Evolutionary conservation across 2,329 filamentous ascomycete species (phyloP), one percentile per base, ranked within the genome.

Genomic region (Arthrobotrys sinensis): DNA sequence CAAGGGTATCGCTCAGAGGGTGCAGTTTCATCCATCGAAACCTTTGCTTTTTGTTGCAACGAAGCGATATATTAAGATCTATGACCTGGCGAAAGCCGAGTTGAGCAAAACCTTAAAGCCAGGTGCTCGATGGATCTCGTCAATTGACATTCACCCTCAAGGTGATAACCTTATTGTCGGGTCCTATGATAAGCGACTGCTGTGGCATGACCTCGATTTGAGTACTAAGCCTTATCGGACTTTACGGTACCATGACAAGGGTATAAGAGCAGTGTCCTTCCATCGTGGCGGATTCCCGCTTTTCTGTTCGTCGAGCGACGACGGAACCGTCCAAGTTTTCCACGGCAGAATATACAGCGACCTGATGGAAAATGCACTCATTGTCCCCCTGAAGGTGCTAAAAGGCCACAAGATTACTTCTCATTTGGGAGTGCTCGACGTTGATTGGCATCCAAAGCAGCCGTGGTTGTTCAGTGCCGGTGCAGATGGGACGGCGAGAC

Each of bases 151-250:
- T 52, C 96, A 99, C 85, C 91, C 94, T 0, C 92, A 92, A 16
- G 96, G 96, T 53, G 94, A 97, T 85, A 97, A 99, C 83, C 85
- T 99, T 69, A 93, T 98, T 76, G 93, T 97, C 10, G 94, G 94
- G 52, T 96, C 94, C 0, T 99, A 98, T 85, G 96, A 99, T 85
- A 91, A 94, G 80, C 91, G 95, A 55, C 88, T 99, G 1, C 88
- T 99, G 36, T 99, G 96, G 96, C 96, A 98, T 86, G 96, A 99
- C 85, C 88, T 98, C 67, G 96, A 99, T 81, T 89, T 99, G 40
- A 96, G 93, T 0, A 91, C 89, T 80, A 90, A 93, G 62, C 96
- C 96, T 0, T 98, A 97, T 87, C 97, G 97, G 87, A 98, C 95
- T 0, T 91, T 99, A 85, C 90, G 96, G 63, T 99, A 98, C 87